Evolutionary conservation across 345 rosid species (phyloP), one percentile per base, ranked within the genome.

Genomic region (Moricandia arvensis): DNA sequence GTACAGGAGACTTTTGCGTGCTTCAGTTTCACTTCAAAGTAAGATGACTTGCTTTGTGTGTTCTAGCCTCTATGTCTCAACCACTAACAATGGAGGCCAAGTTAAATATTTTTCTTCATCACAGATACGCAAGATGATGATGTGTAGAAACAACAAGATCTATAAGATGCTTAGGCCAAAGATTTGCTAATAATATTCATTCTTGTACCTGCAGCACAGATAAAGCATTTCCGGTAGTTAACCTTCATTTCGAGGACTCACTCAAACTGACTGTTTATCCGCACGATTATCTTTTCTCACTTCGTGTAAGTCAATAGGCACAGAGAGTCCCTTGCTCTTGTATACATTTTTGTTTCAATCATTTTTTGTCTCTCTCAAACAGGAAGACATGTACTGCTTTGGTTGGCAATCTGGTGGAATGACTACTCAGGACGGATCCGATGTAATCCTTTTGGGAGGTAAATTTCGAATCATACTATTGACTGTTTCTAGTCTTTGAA

Each of bases 381-480:
- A 94, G 98, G 91, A 87, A 2, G 80, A 85, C 16, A 66, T 53
- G 12, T 91, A 90, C 85, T 91, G 98, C 75, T 71, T 94, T 45
- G 98, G 98, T 79, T 94, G 96, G 97, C 88, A 85, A 77, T 86
- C 84, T 27, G 82, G 92, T 41, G 88, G 86, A n/a, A 8, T 83
- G 82, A 88, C 90, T 59, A 81, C 87, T 63, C 81, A 79, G 81
- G 91, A 90, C 43, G 91, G 96, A 30, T 69, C 66, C 45, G 88
- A 84, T 38, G 72, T 89, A 79, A 81, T 86, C 73, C 89, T 94
- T 53, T 79, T 94, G 80, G 98, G 98, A 87, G 97, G 98, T 90
- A 87, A 68, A 4, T 38, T 35, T 69, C 45, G 61, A 77, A 74
- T 47, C 53, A 6, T 47, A 47, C 17, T 47, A 47, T 47, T 6